phyloP scores from a whole-genome alignment of 345 rosid species.

The Rhodomyrtus tomentosa region DNA sequence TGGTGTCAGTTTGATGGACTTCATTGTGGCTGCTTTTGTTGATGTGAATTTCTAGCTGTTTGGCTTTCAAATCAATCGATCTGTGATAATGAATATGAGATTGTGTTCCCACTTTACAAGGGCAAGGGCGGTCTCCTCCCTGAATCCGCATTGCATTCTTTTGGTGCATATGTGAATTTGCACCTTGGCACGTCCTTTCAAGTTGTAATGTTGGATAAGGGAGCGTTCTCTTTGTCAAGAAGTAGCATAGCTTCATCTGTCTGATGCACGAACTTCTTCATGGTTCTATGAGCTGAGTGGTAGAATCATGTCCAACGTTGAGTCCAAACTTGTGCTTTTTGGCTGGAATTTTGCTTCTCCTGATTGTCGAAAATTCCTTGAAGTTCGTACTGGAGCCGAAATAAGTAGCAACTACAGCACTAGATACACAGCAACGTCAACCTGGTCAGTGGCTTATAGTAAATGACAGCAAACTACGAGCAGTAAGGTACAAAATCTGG shows the following conservation, averaged over 20 bases:
- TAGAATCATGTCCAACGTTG: background rate
- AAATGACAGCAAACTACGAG: background rate
- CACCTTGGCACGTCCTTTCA: background rate
- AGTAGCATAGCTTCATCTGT: background rate
- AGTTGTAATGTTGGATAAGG: background rate
- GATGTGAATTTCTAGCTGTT: background rate
- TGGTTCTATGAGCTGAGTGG: background rate
- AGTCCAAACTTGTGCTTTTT: background rate
- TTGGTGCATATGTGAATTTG: background rate
- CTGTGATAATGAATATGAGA: background rate
- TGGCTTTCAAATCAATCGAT: background rate
- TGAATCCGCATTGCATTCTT: background rate
- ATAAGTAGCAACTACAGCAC: background rate
- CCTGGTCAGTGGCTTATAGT: background rate
- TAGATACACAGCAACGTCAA: background rate
- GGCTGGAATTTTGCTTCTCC: background rate
- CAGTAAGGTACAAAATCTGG: background rate
- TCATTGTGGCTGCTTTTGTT: background rate
- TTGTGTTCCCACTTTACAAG: background rate
- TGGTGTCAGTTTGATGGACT: conserved; percentile 11
- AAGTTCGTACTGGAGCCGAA: background rate
- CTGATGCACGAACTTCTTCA: background rate
- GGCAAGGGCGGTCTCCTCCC: background rate
- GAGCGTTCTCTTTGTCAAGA: background rate
- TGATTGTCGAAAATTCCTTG: background rate